phyloP scores from a whole-genome alignment of 768 basidiomycete genomes.

The Porpolomopsis calyptriformis region DNA sequence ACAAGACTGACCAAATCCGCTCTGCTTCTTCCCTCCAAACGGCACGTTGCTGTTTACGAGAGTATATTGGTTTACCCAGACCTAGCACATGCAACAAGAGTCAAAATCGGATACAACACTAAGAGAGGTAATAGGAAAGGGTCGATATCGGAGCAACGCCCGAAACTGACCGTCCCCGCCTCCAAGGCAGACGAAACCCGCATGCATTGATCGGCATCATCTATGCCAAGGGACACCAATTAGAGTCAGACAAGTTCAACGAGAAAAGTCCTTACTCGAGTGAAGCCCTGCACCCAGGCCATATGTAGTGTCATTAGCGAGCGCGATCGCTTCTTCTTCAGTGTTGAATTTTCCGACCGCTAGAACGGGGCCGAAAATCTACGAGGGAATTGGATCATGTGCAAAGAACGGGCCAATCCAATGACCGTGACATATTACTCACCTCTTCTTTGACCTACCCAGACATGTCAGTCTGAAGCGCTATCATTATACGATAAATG shows the following conservation, averaged over 20 bases:
- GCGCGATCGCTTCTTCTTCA: conserved; percentile 73
- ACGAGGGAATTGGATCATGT: conserved; percentile 5
- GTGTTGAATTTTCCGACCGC: conserved; percentile 73
- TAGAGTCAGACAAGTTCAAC: conserved; percentile 1
- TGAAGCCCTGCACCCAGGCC: conserved; percentile 90
- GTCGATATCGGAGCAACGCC: not conserved
- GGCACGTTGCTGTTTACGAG: conserved; percentile 79
- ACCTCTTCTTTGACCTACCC: conserved; percentile 62
- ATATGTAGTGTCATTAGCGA: conserved; percentile 85
- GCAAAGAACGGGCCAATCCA: no score
- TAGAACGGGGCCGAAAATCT: conserved; percentile 95
- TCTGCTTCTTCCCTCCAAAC: conserved; percentile 93
- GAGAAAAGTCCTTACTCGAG: conserved; percentile 45
- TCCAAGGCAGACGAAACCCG: conserved; percentile 77
- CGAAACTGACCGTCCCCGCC: conserved; percentile 66
- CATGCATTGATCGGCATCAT: conserved; percentile 82
- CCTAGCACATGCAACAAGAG: conserved; percentile 27
- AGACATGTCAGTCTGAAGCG: not conserved
- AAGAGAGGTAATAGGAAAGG: conserved; percentile 9
- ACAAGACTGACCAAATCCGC: conserved; percentile 58
- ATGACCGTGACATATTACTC: conserved; percentile 10
- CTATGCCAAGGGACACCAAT: conserved; percentile 23
- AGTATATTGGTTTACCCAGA: conserved; percentile 92
- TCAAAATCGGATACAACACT: conserved; percentile 5
- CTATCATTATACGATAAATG: no score